A percentile compares a stretch with the other conserved stretches of the same genome.
phyloP scores from a whole-genome alignment of 352 stramenopile species.

The Globisporangium middletonii region DNA sequence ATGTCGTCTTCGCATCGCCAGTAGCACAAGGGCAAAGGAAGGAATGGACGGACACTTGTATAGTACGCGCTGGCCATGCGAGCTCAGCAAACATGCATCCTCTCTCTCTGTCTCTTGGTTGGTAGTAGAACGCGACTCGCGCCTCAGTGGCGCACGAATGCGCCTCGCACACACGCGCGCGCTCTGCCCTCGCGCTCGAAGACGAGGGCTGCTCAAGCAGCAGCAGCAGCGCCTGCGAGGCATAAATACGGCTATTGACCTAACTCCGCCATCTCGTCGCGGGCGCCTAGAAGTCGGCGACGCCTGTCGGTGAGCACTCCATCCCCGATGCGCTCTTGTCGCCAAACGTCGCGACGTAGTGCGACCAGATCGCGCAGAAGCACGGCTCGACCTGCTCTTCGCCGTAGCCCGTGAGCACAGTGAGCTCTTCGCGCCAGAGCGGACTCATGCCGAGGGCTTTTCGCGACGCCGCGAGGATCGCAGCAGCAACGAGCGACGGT shows the following conservation, averaged over 20 bases:
- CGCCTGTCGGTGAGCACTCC: conserved; percentile 68
- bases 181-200: too few relatives aligned
- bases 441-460: conserved; percentile 76
- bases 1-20: background rate
- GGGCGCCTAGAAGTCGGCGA: conserved; percentile 35
- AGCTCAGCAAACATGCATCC: background rate
- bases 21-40: background rate
- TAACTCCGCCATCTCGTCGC: background rate
- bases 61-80: background rate
- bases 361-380: conserved; percentile 77
- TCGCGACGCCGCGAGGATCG: conserved; percentile 66
- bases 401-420: conserved; percentile 74
- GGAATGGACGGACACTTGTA: background rate
- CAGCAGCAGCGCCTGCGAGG: background rate
- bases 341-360: conserved; percentile 73
- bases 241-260: conserved; percentile 1
- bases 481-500: conserved; percentile 70
- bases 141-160: background rate
- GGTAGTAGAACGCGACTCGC: background rate
- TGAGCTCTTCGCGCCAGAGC: conserved; percentile 79
- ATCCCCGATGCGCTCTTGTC: conserved; percentile 47
- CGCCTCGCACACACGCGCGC: background rate
- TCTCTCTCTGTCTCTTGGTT: background rate
- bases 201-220: too few relatives aligned
- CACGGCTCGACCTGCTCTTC: conserved; percentile 75